phyloP scores from a whole-genome alignment of 2,329 filamentous ascomycete species.

The Pseudogymnoascus sp. region DNA sequence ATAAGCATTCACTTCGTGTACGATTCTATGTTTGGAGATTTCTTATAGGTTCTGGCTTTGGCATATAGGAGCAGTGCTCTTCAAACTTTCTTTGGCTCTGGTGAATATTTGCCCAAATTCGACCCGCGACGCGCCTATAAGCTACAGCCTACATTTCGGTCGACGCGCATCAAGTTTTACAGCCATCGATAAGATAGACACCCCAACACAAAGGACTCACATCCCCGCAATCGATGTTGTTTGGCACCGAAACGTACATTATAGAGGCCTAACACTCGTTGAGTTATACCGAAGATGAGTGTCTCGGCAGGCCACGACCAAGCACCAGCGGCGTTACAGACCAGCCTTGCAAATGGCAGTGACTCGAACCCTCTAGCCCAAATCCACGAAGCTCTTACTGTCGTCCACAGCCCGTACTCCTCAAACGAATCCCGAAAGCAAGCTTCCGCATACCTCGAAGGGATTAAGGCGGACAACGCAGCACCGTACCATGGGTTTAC shows the following conservation, averaged over 20 bases:
- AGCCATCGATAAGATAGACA: slow-evolving; percentile 2
- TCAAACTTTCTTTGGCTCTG: slow-evolving; percentile 1
- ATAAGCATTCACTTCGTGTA: slow-evolving; percentile 7
- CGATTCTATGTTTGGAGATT: background rate
- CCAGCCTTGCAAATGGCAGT: slow-evolving; percentile 31
- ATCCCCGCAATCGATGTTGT: slow-evolving; percentile 8
- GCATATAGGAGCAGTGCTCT: slow-evolving; percentile 3
- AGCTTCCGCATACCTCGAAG: slow-evolving; percentile 78
- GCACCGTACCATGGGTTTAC: slow-evolving; percentile 79
- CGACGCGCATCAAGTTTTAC: background rate
- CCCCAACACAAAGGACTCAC: slow-evolving; percentile 6
- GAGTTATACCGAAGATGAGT: slow-evolving; percentile 1
- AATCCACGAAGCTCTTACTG: slow-evolving; percentile 77
- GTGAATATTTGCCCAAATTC: background rate
- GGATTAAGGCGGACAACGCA: slow-evolving; percentile 68
- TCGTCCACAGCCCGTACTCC: slow-evolving; percentile 77
- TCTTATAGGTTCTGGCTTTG: background rate
- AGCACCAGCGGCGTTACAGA: slow-evolving; percentile 1
- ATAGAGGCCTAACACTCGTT: slow-evolving; percentile 7
- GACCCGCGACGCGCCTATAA: background rate
- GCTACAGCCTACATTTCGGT: background rate
- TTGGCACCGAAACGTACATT: background rate
- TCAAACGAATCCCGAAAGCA: slow-evolving; percentile 73
- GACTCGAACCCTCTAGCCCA: slow-evolving; percentile 46
- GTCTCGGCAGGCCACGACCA: slow-evolving; percentile 8